These are phyloP conservation scores for Candida verbasci DNA, from an alignment of 805 yeast genomes.

Conservation along the genomic window DNA sequence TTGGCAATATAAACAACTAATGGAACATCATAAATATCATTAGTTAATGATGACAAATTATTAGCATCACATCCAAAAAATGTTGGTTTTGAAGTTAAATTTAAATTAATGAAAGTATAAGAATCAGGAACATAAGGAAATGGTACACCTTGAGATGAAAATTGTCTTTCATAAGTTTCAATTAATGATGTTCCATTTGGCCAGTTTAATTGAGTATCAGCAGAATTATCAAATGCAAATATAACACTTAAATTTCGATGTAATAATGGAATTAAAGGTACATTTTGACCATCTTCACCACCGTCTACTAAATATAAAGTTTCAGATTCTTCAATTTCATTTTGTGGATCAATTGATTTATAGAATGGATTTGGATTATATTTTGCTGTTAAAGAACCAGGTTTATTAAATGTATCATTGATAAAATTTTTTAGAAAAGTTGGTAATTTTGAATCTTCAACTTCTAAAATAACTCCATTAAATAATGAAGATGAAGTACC, in stretches of 20 bases:
- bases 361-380: constrained; percentile 65
- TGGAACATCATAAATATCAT: constrained; percentile 52
- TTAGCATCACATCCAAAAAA: constrained; percentile 79
- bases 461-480: constrained; percentile 57
- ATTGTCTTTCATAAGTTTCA: constrained; percentile 32
- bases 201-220: constrained; percentile 19
- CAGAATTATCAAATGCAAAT: constrained; percentile 36
- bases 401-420: constrained; percentile 1
- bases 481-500: constrained; percentile 84
- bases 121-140: constrained; percentile 81
- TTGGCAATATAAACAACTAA: constrained; percentile 74
- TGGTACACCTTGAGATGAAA: constrained; percentile 43
- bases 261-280: constrained; percentile 34
- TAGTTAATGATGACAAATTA: constrained; percentile 51
- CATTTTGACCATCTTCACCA: constrained; percentile 36
- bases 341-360: neutral
- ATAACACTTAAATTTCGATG: constrained; percentile 25
- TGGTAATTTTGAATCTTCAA: constrained; percentile 30
- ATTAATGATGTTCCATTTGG: constrained; percentile 35
- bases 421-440: neutral
- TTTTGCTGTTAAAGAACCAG: constrained; percentile 34
- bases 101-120: constrained; percentile 52
- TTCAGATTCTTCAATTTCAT: constrained; percentile 5
- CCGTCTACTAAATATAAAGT: constrained; percentile 36
- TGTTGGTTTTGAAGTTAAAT: constrained; percentile 65